These are phyloP conservation scores for Colletotrichum lupini DNA, from an alignment of 2,329 filamentous ascomycete species.

Conservation along the genomic window DNA sequence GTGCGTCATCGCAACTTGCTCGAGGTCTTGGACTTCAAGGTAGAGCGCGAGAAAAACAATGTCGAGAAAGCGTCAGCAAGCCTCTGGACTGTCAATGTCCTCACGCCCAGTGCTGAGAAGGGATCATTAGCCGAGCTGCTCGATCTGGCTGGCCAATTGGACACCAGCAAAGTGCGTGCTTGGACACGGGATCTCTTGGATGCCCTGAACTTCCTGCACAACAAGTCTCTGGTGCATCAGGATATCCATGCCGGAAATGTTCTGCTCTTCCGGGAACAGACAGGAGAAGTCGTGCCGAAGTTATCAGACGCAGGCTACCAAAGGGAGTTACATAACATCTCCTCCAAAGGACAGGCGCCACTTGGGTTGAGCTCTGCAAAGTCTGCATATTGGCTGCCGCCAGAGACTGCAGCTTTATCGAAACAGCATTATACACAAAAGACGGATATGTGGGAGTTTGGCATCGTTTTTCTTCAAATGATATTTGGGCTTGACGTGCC, in stretches of 20 bases:
- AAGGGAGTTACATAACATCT: constrained; percentile 72
- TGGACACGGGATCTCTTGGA: constrained; percentile 95
- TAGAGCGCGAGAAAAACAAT: constrained; percentile 65
- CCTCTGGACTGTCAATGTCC: constrained; percentile 78
- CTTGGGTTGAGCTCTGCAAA: constrained; percentile 70
- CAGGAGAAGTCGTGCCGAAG: constrained; percentile 78
- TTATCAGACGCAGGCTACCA: constrained; percentile 81
- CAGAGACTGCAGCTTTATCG: constrained; percentile 75
- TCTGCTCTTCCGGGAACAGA: constrained; percentile 76
- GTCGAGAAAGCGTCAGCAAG: constrained; percentile 48
- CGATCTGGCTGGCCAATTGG: constrained; percentile 79
- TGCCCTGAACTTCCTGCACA: constrained; percentile 87
- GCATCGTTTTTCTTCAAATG: constrained; percentile 93
- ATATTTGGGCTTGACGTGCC: constrained; percentile 84
- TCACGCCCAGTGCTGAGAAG: constrained; percentile 83
- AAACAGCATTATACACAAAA: constrained; percentile 77
- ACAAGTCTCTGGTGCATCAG: constrained; percentile 84
- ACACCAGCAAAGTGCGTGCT: constrained; percentile 80
- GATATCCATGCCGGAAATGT: constrained; percentile 85
- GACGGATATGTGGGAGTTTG: constrained; percentile 95
- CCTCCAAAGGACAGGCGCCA: constrained; percentile 62
- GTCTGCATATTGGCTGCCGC: constrained; percentile 85
- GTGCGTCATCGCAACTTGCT: constrained; percentile 82
- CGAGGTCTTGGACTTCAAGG: constrained; percentile 84
- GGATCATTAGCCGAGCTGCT: constrained; percentile 86